Conservation (phyloP, 768 basidiomycete genomes). For the Tylopilus rubrobrunneus region DNA sequence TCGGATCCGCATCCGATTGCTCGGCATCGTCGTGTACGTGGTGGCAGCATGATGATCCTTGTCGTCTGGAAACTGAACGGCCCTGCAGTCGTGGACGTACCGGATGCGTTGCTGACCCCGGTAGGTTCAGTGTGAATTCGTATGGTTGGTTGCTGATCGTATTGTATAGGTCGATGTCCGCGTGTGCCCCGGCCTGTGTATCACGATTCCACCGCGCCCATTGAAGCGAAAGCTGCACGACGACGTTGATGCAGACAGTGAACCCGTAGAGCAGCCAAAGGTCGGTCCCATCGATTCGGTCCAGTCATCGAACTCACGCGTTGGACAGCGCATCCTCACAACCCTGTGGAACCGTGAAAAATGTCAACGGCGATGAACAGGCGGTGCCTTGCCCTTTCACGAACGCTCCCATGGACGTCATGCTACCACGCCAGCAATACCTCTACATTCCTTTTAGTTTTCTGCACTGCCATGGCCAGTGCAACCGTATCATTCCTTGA, state of each 20-base stretch:
- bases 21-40: slow-evolving; percentile 15
- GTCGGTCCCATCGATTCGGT: neutral
- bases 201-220: slow-evolving; percentile 20
- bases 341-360: slow-evolving; percentile 15
- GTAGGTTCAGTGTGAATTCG: slow-evolving; percentile 11
- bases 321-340: slow-evolving; percentile 15
- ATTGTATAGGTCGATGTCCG: slow-evolving; percentile 1
- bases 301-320: neutral
- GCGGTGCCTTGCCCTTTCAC: neutral
- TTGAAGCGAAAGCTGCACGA: slow-evolving; percentile 25
- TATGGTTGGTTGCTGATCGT: neutral
- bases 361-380: slow-evolving; percentile 4
- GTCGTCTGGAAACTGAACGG: neutral
- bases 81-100: slow-evolving; percentile 7
- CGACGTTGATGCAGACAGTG: slow-evolving; percentile 3
- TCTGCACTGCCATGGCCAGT: slow-evolving; percentile 2
- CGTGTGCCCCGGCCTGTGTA: slow-evolving; percentile 20
- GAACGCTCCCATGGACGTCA: neutral
- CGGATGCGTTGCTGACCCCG: slow-evolving; percentile 10
- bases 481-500: slow-evolving; percentile 1
- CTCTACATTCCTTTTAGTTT: neutral
- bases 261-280: slow-evolving; percentile 13
- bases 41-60: neutral
- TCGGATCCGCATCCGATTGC: neutral
- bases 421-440: slow-evolving; percentile 1